These are phyloP conservation scores for Phytophthora nicotianae DNA, from an alignment of 352 stramenopile species.

Conservation along the genomic window DNA sequence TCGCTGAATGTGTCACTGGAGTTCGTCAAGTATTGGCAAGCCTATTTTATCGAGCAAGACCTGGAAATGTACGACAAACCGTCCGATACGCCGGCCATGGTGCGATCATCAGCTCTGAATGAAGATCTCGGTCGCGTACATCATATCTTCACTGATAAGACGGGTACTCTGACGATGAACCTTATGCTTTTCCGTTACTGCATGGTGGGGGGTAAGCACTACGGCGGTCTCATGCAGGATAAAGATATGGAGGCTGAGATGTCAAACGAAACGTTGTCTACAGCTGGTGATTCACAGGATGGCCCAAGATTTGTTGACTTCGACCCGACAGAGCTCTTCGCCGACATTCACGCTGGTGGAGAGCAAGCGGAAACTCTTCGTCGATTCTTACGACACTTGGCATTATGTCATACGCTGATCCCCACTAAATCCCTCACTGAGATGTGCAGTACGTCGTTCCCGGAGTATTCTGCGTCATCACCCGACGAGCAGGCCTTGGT, in stretches of 20 bases:
- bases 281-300: constrained; percentile 6
- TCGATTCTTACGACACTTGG: constrained; percentile 76
- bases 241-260: constrained; percentile 49
- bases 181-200: constrained; percentile 97
- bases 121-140: constrained; percentile 93
- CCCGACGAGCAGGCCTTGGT: constrained; percentile 84
- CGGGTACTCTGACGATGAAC: constrained; percentile 95
- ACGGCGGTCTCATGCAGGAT: constrained; percentile 81
- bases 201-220: constrained; percentile 92
- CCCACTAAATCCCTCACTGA: constrained; percentile 67
- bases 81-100: constrained; percentile 87
- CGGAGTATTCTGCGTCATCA: constrained; percentile 83
- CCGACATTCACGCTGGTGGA: constrained; percentile 48
- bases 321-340: constrained; percentile 69
- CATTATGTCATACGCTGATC: constrained; percentile 83
- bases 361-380: constrained; percentile 50
- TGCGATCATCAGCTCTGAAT: constrained; percentile 86
- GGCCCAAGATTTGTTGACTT: constrained; percentile 64
- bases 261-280: constrained; percentile 3
- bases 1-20: constrained; percentile 98
- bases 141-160: constrained; percentile 96
- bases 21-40: constrained; percentile 96
- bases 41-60: constrained; percentile 94
- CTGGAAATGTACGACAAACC: constrained; percentile 91
- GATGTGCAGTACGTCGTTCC: constrained; percentile 77